Conservation (phyloP, 257 asterid species). For the Mitragyna speciosa region DNA sequence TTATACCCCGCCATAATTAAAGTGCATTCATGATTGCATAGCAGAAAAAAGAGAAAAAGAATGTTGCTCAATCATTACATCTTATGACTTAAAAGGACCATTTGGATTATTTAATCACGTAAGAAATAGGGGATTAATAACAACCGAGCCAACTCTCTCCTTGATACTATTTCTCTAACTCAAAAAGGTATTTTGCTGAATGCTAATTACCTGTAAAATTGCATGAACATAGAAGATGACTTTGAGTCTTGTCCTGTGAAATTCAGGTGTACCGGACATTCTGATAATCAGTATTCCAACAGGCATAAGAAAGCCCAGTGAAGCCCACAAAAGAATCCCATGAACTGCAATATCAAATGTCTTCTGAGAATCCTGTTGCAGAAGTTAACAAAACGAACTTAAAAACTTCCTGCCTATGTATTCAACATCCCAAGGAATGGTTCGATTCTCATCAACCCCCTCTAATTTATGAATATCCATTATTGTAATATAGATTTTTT, state of each 20-base stretch:
- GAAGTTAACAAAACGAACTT: not conserved
- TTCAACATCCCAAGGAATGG: not conserved
- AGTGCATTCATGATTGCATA: constrained; percentile 47
- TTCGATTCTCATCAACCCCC: too few species aligned
- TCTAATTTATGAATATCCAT: too few species aligned
- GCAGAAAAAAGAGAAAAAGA: constrained; percentile 26
- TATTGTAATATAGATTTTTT: too few species aligned
- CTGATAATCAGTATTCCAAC: constrained; percentile 65
- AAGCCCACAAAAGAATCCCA: constrained; percentile 78
- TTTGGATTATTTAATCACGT: not conserved
- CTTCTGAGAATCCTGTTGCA: constrained; percentile 51
- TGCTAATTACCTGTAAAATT: constrained; percentile 52
- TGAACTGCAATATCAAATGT: constrained; percentile 56
- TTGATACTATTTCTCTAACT: not conserved
- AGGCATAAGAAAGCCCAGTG: constrained; percentile 80
- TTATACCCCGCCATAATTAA: constrained; percentile 28
- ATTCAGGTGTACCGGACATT: constrained; percentile 41
- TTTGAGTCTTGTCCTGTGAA: constrained; percentile 41
- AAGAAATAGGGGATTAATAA: not conserved
- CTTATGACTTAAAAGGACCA: constrained; percentile 29
- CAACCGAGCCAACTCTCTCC: not conserved
- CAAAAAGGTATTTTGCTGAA: not conserved
- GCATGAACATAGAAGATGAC: constrained; percentile 62
- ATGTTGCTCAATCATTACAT: constrained; percentile 32
- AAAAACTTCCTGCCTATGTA: not conserved